These are phyloP conservation scores for Amphibolis antarctica DNA, from an alignment of 106 monocot species.

Conservation along the genomic window DNA sequence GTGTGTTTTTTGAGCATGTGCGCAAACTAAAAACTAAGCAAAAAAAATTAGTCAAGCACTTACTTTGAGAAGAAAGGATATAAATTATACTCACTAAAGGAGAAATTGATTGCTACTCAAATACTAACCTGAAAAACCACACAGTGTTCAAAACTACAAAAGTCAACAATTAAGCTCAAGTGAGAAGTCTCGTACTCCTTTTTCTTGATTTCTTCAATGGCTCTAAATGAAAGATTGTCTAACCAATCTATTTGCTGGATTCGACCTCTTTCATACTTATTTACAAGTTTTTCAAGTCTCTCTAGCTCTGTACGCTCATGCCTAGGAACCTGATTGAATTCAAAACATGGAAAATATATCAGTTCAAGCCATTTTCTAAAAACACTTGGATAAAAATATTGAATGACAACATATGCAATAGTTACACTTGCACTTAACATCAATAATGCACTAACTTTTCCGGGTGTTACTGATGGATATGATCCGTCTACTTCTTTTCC, in stretches of 20 bases:
- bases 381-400: too few relatives aligned
- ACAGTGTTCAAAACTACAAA: conserved; percentile 79
- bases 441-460: too few relatives aligned
- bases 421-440: too few relatives aligned
- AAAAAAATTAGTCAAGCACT: too few relatives aligned
- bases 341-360: neutral
- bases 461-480: too few relatives aligned
- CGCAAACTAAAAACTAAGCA: too few relatives aligned
- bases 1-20: too few relatives aligned
- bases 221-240: conserved; percentile 63
- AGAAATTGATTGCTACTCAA: conserved; percentile 6
- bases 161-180: conserved; percentile 71
- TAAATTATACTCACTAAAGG: neutral
- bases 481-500: too few relatives aligned
- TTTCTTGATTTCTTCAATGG: conserved; percentile 75
- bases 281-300: conserved; percentile 78
- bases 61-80: neutral
- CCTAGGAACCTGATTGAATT: conserved; percentile 51
- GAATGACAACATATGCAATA: too few relatives aligned
- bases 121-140: conserved; percentile 82
- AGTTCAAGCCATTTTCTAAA: conserved; percentile 66
- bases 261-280: conserved; percentile 86
- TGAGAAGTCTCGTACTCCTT: conserved; percentile 58
- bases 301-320: conserved; percentile 75
- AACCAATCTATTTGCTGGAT: conserved; percentile 93